Evolutionary conservation across 208 protist species (phyloP).

Genomic region (Leishmania amazonensis): DNA sequence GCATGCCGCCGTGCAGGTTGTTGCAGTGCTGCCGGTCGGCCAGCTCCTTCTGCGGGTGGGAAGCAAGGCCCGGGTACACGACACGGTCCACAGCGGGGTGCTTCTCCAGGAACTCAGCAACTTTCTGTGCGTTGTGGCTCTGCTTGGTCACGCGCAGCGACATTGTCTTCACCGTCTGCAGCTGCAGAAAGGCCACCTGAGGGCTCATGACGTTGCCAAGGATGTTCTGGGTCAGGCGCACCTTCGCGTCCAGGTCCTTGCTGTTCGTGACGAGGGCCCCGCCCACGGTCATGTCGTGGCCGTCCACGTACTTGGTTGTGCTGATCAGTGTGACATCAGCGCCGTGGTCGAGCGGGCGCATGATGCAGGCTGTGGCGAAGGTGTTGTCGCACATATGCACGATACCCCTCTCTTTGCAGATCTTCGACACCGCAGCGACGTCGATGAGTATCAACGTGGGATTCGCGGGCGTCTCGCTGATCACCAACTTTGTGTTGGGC

Average conservation of each 20-base stretch:
- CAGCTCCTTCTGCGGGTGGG: slow-evolving; percentile 94
- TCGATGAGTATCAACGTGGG: slow-evolving; percentile 95
- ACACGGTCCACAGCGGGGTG: slow-evolving; percentile 89
- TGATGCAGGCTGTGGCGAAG: slow-evolving; percentile 97
- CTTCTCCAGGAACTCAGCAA: slow-evolving; percentile 88
- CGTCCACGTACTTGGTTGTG: slow-evolving; percentile 97
- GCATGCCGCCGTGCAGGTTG: slow-evolving; percentile 86
- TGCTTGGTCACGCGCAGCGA: slow-evolving; percentile 93
- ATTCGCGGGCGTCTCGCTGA: slow-evolving; percentile 97
- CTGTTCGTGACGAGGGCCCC: slow-evolving; percentile 82
- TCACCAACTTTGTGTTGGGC: slow-evolving; percentile 94
- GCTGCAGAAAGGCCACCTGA: slow-evolving; percentile 94
- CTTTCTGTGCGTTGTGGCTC: slow-evolving; percentile 88
- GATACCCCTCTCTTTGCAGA: slow-evolving; percentile 80
- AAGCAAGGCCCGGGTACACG: slow-evolving; percentile 92
- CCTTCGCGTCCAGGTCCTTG: slow-evolving; percentile 82
- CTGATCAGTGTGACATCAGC: slow-evolving; percentile 97
- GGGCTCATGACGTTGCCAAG: slow-evolving; percentile 93
- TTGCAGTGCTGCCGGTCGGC: slow-evolving; percentile 92
- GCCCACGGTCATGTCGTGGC: slow-evolving; percentile 96
- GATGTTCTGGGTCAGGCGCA: slow-evolving; percentile 94
- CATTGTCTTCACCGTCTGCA: slow-evolving; percentile 96
- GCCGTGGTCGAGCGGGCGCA: slow-evolving; percentile 93
- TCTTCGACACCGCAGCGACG: slow-evolving; percentile 81
- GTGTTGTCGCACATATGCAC: slow-evolving; percentile 97